Evolutionary conservation across 1,284 basidiomycete species (phyloP), one percentile per base, ranked within the genome.

Genomic region (Fomitiporia mediterranea): DNA sequence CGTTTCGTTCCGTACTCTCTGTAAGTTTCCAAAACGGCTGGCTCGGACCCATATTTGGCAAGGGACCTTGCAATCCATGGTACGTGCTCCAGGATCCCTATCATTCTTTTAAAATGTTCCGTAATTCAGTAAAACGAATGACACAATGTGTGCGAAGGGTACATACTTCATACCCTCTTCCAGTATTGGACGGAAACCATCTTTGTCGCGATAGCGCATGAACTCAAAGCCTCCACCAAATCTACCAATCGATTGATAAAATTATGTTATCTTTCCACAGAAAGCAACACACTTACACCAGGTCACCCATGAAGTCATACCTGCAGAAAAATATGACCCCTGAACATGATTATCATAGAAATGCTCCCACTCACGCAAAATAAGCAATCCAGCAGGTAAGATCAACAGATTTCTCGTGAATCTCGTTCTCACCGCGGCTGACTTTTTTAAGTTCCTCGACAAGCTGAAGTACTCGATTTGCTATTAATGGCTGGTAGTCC

Each of bases 221-320:
- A 58, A 35, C 27, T 53, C 42, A 27, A 58, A 53, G 19, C 56
- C 56, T 8, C 56, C 56, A 9, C 56, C 56, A 55, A 70, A 71
- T 40, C 69, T 71, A 40, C 15, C 9, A 25, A 38, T 37, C n/a
- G 32, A 13, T 32, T 19, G 15, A 9, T 11, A 25, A 27, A 4
- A 51, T 38, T 1, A 19, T 27, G 17, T 9, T 27, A 17, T 8
- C 6, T n/a, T n/a, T n/a, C n/a, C n/a, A n/a, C n/a, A n/a, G n/a
- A 6, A 46, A 34, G 2, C 19, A 27, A 8, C 8, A 30, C 37
- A 57, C 59, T 23, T 21, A 68, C 69, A 62, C 67, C 63, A 74
- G 68, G 57, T 70, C 70, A 28, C 70, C 68, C 70, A 72, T 72
- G 52, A 73, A 68, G 55, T 74, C 74, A 55, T 67, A 69, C 5